These are phyloP conservation scores for Beauveria brongniartii DNA, from an alignment of 2,329 filamentous ascomycete species.

Conservation along the genomic window DNA sequence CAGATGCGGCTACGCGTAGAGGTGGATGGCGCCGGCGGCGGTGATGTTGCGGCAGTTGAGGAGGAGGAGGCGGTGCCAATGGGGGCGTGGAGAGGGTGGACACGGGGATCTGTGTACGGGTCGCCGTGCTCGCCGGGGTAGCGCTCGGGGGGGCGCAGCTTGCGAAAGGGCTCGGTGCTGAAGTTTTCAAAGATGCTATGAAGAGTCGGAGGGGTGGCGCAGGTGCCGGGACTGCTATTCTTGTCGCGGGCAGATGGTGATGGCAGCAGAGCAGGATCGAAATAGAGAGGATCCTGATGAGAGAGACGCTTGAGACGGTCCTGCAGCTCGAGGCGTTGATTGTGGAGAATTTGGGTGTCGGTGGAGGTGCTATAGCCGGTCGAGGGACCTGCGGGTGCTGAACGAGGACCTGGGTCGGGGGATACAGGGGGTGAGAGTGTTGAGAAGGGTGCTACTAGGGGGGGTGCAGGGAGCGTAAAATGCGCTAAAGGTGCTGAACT, in stretches of 20 bases:
- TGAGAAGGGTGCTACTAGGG: background rate
- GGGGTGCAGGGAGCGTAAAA: background rate
- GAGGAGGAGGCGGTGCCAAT: constrained; percentile 16
- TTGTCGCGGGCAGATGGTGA: constrained; percentile 1
- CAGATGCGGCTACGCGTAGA: background rate
- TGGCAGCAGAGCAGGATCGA: background rate
- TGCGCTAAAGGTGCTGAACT: background rate
- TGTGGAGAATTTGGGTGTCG: constrained; percentile 1
- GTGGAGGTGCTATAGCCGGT: background rate
- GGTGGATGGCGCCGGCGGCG: background rate
- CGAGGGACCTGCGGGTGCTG: background rate
- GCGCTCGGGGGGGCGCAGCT: constrained; percentile 11
- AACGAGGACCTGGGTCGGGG: background rate
- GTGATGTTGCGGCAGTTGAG: background rate
- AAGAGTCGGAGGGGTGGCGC: constrained; percentile 17
- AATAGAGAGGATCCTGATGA: background rate
- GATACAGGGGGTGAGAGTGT: background rate
- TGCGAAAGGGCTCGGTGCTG: constrained; percentile 14
- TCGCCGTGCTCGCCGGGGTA: background rate
- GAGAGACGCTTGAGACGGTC: constrained; percentile 2
- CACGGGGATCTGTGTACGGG: constrained; percentile 15
- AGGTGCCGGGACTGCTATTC: constrained; percentile 10
- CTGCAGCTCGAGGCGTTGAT: constrained; percentile 8
- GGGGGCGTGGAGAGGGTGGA: constrained; percentile 16
- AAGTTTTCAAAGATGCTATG: constrained; percentile 20